phyloP scores from a whole-genome alignment of 768 basidiomycete genomes.

The Tulasnella sp. region DNA sequence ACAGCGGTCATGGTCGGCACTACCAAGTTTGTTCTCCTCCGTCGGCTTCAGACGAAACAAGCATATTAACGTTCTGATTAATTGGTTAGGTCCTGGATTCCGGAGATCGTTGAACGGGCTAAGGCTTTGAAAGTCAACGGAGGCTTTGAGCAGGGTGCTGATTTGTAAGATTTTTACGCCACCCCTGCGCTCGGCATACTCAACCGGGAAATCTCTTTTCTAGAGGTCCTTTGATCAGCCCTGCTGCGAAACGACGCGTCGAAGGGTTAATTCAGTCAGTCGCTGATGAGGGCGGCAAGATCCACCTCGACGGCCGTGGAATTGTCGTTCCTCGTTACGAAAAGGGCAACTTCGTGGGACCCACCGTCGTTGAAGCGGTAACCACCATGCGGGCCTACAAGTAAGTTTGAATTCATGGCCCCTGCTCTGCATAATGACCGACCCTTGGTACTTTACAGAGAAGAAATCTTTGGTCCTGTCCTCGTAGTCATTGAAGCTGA shows the following conservation, averaged over 20 bases:
- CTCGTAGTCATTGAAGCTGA: constrained; percentile 69
- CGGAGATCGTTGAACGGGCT: constrained; percentile 77
- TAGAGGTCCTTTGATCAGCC: constrained; percentile 51
- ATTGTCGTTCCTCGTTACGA: constrained; percentile 63
- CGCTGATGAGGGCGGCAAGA: constrained; percentile 65
- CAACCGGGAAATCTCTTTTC: not conserved
- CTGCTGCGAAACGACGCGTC: constrained; percentile 71
- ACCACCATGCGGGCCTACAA: constrained; percentile 80
- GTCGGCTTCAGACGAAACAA: not conserved
- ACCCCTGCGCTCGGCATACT: not conserved
- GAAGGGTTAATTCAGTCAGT: constrained; percentile 51
- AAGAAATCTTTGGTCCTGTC: constrained; percentile 94
- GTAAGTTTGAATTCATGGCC: constrained; percentile 38
- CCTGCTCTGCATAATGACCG: not conserved
- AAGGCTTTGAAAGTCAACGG: constrained; percentile 73
- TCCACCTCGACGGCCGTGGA: constrained; percentile 78
- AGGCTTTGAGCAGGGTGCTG: constrained; percentile 81
- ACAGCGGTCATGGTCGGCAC: constrained; percentile 69
- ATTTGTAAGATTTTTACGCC: constrained; percentile 47
- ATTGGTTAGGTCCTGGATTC: constrained; percentile 53
- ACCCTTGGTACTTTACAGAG: constrained; percentile 42
- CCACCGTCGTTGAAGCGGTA: constrained; percentile 79
- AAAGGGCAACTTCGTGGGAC: constrained; percentile 89
- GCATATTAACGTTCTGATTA: not conserved
- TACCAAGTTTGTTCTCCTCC: constrained; percentile 26